A percentile compares a stretch with the other conserved stretches of the same genome.
These are phyloP conservation scores for Lithospermum erythrorhizon DNA, from an alignment of 257 asterid species.

Conservation along the genomic window DNA sequence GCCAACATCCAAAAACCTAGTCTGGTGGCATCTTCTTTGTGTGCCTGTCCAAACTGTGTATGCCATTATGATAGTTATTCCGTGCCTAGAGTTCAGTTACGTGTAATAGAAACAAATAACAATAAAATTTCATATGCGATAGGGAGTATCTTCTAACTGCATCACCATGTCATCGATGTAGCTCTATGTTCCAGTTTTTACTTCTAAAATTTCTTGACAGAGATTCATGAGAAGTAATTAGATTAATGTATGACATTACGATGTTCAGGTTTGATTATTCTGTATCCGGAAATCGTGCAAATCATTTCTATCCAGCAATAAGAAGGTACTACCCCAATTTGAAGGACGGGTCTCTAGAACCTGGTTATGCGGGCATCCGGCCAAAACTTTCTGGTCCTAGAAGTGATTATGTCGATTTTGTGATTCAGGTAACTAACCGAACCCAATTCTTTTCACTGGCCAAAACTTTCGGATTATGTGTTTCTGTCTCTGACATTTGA, in stretches of 20 bases:
- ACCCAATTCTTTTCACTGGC: slow-evolving; percentile 16
- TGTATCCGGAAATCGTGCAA: slow-evolving; percentile 50
- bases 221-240: not conserved
- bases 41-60: not conserved
- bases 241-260: not conserved
- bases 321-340: slow-evolving; percentile 63
- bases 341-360: slow-evolving; percentile 59
- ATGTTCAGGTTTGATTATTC: slow-evolving; percentile 59
- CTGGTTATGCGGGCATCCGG: slow-evolving; percentile 80
- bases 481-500: too few species aligned
- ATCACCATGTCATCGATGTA: too few species aligned
- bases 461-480: slow-evolving; percentile 72
- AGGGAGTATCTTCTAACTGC: too few species aligned
- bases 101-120: too few species aligned
- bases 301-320: slow-evolving; percentile 52
- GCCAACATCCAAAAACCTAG: not conserved
- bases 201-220: not conserved
- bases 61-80: too few species aligned
- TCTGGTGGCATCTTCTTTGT: not conserved
- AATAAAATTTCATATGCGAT: too few species aligned
- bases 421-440: slow-evolving; percentile 45
- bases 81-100: too few species aligned
- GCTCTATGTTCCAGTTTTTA: not conserved
- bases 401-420: slow-evolving; percentile 51
- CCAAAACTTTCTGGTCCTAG: slow-evolving; percentile 62